Percentiles rank a stretch among this genome's conserved stretches.
Conservation (phyloP, 805 yeast genomes). For the Torulaspora gathmanii region DNA sequence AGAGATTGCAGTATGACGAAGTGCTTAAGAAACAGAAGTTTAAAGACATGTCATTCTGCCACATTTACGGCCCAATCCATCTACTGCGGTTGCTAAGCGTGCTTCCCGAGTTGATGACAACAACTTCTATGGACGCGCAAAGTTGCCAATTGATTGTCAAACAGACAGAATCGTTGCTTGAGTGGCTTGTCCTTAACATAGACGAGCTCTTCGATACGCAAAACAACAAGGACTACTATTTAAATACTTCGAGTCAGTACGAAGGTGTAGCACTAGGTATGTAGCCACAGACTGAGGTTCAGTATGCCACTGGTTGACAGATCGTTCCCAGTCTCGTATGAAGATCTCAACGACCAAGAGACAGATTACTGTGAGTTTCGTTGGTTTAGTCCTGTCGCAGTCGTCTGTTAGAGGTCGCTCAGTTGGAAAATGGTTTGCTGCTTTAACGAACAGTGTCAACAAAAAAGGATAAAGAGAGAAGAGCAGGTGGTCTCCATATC, state of each 20-base stretch:
- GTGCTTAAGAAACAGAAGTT: constrained; percentile 14
- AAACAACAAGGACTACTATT: constrained; percentile 21
- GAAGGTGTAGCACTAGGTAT: constrained; percentile 36
- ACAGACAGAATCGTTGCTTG: constrained; percentile 27
- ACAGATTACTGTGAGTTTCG: too few relatives aligned
- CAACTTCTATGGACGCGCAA: constrained; percentile 75
- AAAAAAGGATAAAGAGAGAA: not conserved
- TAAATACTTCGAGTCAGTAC: constrained; percentile 35
- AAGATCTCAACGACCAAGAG: not conserved
- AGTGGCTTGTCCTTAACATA: constrained; percentile 26
- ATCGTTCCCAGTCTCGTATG: not conserved
- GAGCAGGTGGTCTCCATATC: not conserved
- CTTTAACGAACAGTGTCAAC: not conserved
- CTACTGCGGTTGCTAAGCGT: constrained; percentile 69
- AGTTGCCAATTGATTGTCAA: constrained; percentile 38
- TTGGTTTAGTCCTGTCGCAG: not conserved
- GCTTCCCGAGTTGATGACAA: constrained; percentile 77
- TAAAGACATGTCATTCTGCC: constrained; percentile 18
- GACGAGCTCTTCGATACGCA: constrained; percentile 16
- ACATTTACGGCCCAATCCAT: constrained; percentile 77
- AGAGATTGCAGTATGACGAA: constrained; percentile 30
- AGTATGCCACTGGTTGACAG: not conserved
- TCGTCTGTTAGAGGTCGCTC: not conserved
- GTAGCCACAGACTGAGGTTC: constrained; percentile 9
- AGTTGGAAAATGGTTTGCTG: not conserved